Conservation (phyloP, 768 basidiomycete genomes). For the Leccinellum luteum region DNA sequence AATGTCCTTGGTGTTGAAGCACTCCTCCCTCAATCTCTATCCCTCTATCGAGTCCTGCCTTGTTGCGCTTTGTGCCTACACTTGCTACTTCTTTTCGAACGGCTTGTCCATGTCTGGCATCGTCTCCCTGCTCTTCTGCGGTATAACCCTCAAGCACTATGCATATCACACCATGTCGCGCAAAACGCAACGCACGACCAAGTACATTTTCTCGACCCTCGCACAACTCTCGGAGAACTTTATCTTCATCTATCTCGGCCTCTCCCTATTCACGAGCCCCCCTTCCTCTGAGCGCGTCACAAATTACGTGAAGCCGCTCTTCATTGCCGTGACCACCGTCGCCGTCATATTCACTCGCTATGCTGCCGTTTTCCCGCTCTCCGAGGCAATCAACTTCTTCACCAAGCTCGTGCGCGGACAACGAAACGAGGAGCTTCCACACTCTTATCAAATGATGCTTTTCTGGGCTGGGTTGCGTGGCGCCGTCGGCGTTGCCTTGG, state of each 20-base stretch:
- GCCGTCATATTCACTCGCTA: constrained; percentile 95
- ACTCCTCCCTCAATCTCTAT: constrained; percentile 81
- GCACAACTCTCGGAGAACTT: constrained; percentile 97
- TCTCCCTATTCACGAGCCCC: constrained; percentile 90
- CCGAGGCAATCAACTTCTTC: constrained; percentile 93
- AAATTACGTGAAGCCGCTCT: constrained; percentile 90
- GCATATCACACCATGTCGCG: constrained; percentile 99
- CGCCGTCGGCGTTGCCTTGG: constrained; percentile 96
- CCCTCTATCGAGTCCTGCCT: constrained; percentile 98
- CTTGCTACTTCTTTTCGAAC: constrained; percentile 98
- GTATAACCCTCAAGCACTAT: constrained; percentile 98
- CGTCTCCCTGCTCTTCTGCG: constrained; percentile 96
- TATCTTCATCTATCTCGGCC: constrained; percentile 98
- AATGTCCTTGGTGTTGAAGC: constrained; percentile 92
- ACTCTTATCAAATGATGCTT: constrained; percentile 99
- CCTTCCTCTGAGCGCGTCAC: constrained; percentile 75
- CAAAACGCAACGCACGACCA: constrained; percentile 88
- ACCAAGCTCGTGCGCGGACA: constrained; percentile 81
- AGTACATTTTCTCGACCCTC: constrained; percentile 93
- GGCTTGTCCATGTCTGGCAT: constrained; percentile 93
- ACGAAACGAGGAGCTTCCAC: constrained; percentile 86
- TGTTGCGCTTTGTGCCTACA: constrained; percentile 91
- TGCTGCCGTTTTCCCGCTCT: constrained; percentile 92
- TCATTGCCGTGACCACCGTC: constrained; percentile 89
- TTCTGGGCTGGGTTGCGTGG: constrained; percentile 98